Percentiles rank a stretch among this genome's conserved stretches.
These are phyloP conservation scores for Fraxinus quadrangulata DNA, from an alignment of 257 asterid species.

Conservation along the genomic window DNA sequence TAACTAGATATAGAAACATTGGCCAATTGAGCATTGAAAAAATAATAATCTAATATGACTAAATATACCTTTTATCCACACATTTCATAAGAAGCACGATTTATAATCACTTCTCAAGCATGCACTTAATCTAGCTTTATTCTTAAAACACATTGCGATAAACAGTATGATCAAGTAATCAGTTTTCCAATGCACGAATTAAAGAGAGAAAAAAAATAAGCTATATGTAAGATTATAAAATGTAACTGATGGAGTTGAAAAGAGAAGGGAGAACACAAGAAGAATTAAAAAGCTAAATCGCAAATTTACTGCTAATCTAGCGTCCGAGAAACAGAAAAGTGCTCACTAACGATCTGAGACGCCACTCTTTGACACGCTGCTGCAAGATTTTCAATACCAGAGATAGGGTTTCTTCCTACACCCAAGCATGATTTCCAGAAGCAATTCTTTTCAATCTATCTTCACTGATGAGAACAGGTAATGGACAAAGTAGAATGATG, in stretches of 20 bases:
- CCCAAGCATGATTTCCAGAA: constrained; percentile 10
- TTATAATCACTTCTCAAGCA: no score
- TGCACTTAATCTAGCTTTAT: background rate
- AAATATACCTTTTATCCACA: no score
- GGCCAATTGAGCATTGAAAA: background rate
- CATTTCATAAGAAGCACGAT: no score
- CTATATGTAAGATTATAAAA: background rate
- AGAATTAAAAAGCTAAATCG: constrained; percentile 35
- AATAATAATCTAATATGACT: no score
- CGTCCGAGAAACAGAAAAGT: constrained; percentile 26
- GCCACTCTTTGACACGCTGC: background rate
- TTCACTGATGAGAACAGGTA: constrained; percentile 52
- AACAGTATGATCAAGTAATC: background rate
- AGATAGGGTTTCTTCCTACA: background rate
- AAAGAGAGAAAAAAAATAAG: background rate
- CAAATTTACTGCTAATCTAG: constrained; percentile 28
- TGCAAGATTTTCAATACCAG: background rate
- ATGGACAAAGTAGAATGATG: constrained; percentile 52
- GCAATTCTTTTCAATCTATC: constrained; percentile 35
- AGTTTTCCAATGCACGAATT: background rate
- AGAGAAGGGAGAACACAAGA: background rate
- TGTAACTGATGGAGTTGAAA: background rate
- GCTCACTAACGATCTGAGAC: constrained; percentile 18
- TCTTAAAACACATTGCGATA: background rate
- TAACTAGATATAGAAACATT: background rate